Percentiles rank a stretch among this genome's conserved stretches.
Conservation (phyloP, 352 stramenopile genomes). For the Stramenopiles sp. region DNA sequence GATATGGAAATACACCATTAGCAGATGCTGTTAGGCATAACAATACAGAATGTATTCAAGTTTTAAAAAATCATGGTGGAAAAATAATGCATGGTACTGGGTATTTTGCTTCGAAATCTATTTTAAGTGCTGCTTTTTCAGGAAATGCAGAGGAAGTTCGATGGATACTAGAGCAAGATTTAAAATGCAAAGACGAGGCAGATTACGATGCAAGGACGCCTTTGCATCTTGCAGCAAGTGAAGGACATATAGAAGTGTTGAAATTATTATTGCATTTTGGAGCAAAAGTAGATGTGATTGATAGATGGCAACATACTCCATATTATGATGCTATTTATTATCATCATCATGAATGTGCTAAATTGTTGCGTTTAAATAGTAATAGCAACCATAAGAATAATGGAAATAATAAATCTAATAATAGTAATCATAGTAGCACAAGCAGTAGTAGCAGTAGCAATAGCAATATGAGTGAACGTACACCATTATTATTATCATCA, state of each 20-base stretch:
- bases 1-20: neutral
- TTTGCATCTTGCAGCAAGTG: constrained; percentile 20
- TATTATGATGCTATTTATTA: constrained; percentile 10
- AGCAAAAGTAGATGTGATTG: constrained; percentile 13
- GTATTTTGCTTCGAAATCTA: neutral
- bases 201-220: constrained; percentile 21
- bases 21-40: neutral
- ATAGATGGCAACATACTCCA: constrained; percentile 15
- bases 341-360: neutral
- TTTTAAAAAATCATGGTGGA: neutral
- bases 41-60: neutral
- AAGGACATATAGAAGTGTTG: constrained; percentile 18
- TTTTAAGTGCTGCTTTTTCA: neutral
- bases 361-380: too few relatives aligned
- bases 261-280: constrained; percentile 19
- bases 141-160: neutral
- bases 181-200: neutral
- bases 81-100: neutral
- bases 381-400: too few relatives aligned
- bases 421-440: too few relatives aligned
- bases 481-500: too few relatives aligned
- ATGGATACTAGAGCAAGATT: neutral
- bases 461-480: too few relatives aligned
- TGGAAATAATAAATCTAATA: too few relatives aligned
- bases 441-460: too few relatives aligned